Evolutionary conservation across 2,329 filamentous ascomycete species (phyloP).

Genomic region (Penicillium sp.): DNA sequence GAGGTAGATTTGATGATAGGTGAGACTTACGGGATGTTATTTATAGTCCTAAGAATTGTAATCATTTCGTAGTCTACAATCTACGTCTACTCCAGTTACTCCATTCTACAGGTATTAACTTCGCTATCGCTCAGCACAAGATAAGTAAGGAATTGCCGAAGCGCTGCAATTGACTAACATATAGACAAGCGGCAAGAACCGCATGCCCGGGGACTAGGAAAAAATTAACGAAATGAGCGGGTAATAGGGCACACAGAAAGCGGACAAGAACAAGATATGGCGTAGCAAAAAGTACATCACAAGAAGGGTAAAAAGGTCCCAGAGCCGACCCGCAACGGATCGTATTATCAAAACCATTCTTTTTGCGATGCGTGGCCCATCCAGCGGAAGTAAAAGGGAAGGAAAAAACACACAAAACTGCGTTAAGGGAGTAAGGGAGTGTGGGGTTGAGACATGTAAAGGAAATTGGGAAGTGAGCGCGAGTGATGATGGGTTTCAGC

Average conservation of each 20-base stretch:
- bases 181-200: slow-evolving; percentile 19
- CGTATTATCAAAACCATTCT: slow-evolving; percentile 26
- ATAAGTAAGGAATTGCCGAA: slow-evolving; percentile 20
- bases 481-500: slow-evolving; percentile 19
- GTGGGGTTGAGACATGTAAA: slow-evolving; percentile 19
- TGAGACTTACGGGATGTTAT: background rate
- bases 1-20: background rate
- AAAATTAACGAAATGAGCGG: slow-evolving; percentile 26
- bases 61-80: background rate
- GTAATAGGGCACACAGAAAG: slow-evolving; percentile 31
- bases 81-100: background rate
- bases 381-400: slow-evolving; percentile 21
- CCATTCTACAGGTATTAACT: background rate
- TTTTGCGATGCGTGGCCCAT: slow-evolving; percentile 28
- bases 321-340: slow-evolving; percentile 19
- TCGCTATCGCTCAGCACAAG: background rate
- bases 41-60: background rate
- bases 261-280: slow-evolving; percentile 27
- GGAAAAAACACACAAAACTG: slow-evolving; percentile 11
- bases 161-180: slow-evolving; percentile 30
- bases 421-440: slow-evolving; percentile 25
- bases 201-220: slow-evolving; percentile 14
- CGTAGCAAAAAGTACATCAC: slow-evolving; percentile 32
- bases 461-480: slow-evolving; percentile 20
- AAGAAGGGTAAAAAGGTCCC: slow-evolving; percentile 25